A percentile compares a stretch with the other conserved stretches of the same genome.
These are phyloP conservation scores for Oryza australiensis DNA, from an alignment of 176 grass and related monocot species.

Conservation along the genomic window DNA sequence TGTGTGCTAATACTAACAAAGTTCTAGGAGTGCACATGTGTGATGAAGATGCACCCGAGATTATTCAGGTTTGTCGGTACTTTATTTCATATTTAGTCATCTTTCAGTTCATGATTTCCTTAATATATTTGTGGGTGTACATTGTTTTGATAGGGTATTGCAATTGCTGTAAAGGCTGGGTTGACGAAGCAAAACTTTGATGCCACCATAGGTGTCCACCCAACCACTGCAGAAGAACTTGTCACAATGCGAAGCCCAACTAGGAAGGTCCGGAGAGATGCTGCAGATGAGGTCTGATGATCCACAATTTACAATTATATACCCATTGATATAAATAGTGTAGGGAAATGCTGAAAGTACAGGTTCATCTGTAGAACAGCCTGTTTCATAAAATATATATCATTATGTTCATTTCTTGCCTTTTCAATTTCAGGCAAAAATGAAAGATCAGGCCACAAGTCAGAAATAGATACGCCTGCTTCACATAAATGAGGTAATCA, in stretches of 20 bases:
- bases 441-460: conserved; percentile 37
- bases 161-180: conserved; percentile 83
- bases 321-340: background rate
- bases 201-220: conserved; percentile 70
- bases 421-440: conserved; percentile 43
- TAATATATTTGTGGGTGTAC: conserved; percentile 7
- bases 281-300: conserved; percentile 38
- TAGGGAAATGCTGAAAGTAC: background rate
- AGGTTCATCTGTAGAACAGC: background rate
- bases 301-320: background rate
- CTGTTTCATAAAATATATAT: background rate
- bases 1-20: conserved; percentile 66
- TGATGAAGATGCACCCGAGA: conserved; percentile 80
- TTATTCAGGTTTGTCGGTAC: conserved; percentile 63
- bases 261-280: conserved; percentile 52
- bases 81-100: background rate
- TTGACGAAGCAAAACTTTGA: conserved; percentile 81
- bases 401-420: conserved; percentile 2
- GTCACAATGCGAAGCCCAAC: conserved; percentile 74
- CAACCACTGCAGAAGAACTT: conserved; percentile 72
- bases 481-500: conserved; percentile 26
- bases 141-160: conserved; percentile 51
- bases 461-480: conserved; percentile 17
- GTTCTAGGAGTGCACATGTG: conserved; percentile 83
- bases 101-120: background rate